A percentile compares a stretch with the other conserved stretches of the same genome.
phyloP scores from a whole-genome alignment of 2,329 filamentous ascomycete species.

The Colletotrichum sp. region DNA sequence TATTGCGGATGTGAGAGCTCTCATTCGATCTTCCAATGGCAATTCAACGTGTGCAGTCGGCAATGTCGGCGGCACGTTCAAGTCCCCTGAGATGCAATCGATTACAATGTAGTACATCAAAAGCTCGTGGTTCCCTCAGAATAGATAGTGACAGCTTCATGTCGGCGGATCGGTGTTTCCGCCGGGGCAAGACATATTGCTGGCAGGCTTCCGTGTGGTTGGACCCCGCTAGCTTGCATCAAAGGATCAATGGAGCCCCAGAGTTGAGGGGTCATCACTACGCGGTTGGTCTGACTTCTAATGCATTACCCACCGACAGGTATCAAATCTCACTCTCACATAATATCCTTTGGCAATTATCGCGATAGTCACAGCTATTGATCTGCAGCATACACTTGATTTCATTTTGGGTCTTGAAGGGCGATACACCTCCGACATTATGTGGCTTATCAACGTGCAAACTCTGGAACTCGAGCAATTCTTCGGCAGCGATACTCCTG shows the following conservation, averaged over 20 bases:
- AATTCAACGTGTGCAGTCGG: not conserved
- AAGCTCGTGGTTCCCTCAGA: not conserved
- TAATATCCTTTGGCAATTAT: not conserved
- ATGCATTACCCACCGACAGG: not conserved
- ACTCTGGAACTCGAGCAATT: not conserved
- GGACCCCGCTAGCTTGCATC: not conserved
- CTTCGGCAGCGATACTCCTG: not conserved
- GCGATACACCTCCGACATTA: not conserved
- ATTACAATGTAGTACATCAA: not conserved
- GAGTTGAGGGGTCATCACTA: not conserved
- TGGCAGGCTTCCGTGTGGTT: not conserved
- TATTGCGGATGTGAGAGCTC: not conserved
- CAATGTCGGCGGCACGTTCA: not conserved
- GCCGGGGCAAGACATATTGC: not conserved
- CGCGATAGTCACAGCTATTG: not conserved
- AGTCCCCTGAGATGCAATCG: not conserved
- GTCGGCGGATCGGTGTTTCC: not conserved
- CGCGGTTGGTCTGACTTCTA: not conserved
- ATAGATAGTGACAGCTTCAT: not conserved
- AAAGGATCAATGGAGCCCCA: not conserved
- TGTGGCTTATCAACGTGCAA: not conserved
- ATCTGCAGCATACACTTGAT: not conserved
- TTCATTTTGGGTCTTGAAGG: not conserved
- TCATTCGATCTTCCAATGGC: not conserved
- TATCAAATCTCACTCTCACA: not conserved